Evolutionary conservation across 2,329 filamentous ascomycete species (phyloP).

Genomic region (Hypomyces rosellus): DNA sequence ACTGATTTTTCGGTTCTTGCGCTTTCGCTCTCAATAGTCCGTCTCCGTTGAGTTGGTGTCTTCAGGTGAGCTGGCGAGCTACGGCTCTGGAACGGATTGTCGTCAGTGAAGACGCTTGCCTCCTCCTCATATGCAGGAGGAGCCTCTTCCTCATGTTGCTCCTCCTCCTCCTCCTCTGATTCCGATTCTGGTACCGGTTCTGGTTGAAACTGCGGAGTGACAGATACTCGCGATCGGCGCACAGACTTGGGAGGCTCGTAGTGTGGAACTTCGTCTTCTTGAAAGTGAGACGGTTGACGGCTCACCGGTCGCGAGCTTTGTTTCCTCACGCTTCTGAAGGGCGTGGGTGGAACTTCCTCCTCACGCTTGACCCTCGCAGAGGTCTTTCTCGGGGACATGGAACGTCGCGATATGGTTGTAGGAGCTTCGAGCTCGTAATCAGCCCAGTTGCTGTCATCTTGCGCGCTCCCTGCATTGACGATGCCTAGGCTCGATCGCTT

Average conservation of each 20-base stretch:
- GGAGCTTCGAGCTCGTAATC: constrained; percentile 51
- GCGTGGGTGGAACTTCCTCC: constrained; percentile 31
- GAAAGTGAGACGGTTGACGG: constrained; percentile 44
- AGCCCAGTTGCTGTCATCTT: constrained; percentile 57
- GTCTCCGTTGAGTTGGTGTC: constrained; percentile 44
- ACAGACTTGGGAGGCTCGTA: constrained; percentile 34
- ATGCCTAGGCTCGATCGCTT: constrained; percentile 88
- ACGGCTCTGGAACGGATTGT: constrained; percentile 91
- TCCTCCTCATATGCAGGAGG: constrained; percentile 34
- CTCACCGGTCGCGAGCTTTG: constrained; percentile 49
- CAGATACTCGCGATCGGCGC: constrained; percentile 46
- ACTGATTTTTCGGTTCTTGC: constrained; percentile 35
- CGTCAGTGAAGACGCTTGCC: constrained; percentile 67
- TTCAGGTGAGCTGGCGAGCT: constrained; percentile 56
- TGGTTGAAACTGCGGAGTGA: constrained; percentile 46
- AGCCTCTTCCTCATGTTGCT: constrained; percentile 11
- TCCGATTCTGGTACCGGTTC: constrained; percentile 50
- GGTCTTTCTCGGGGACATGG: constrained; percentile 49
- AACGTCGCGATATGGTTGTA: constrained; percentile 43
- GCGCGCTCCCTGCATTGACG: constrained; percentile 57
- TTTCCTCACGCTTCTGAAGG: constrained; percentile 45
- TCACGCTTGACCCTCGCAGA: constrained; percentile 47
- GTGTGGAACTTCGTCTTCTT: constrained; percentile 31
- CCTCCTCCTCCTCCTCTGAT: constrained; percentile 30
- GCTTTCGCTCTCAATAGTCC: constrained; percentile 38